Evolutionary conservation across 331 rosid genomes (phyloP).

Genomic region (Acacia concinna): DNA sequence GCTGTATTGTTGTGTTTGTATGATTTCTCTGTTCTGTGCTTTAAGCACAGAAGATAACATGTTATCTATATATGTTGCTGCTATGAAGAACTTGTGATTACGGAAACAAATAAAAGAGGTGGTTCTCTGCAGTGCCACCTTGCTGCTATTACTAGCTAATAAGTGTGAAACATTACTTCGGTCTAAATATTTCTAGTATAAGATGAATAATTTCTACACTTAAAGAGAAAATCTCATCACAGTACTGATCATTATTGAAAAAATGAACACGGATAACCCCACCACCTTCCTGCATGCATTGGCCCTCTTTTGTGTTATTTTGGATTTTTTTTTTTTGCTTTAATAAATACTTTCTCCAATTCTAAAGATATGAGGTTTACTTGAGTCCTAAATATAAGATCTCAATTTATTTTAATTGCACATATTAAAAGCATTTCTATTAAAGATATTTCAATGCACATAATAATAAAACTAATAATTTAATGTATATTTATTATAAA

Average conservation of each 20-base stretch:
- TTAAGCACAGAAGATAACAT: constrained; percentile 8
- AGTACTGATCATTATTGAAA: not conserved
- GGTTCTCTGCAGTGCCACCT: constrained; percentile 35
- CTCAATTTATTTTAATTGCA: too few species aligned
- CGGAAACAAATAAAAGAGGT: constrained; percentile 39
- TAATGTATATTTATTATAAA: too few species aligned
- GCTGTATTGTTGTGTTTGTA: constrained; percentile 34
- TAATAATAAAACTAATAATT: not conserved
- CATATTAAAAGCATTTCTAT: too few species aligned
- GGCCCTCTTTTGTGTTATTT: not conserved
- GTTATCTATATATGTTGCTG: constrained; percentile 3
- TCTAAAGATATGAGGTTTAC: too few species aligned
- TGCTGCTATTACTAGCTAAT: not conserved
- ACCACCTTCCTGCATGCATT: not conserved
- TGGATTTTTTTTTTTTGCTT: not conserved
- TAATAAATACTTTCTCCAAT: not conserved
- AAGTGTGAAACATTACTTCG: constrained; percentile 29
- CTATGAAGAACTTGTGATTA: constrained; percentile 28
- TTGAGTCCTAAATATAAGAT: too few species aligned
- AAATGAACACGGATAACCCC: not conserved
- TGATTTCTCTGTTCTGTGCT: constrained; percentile 26
- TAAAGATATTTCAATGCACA: too few species aligned
- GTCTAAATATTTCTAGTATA: not conserved
- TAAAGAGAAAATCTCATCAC: not conserved
- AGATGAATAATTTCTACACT: not conserved